phyloP scores from a whole-genome alignment of 140 eudicot genomes.

The Cichorium intybus region DNA sequence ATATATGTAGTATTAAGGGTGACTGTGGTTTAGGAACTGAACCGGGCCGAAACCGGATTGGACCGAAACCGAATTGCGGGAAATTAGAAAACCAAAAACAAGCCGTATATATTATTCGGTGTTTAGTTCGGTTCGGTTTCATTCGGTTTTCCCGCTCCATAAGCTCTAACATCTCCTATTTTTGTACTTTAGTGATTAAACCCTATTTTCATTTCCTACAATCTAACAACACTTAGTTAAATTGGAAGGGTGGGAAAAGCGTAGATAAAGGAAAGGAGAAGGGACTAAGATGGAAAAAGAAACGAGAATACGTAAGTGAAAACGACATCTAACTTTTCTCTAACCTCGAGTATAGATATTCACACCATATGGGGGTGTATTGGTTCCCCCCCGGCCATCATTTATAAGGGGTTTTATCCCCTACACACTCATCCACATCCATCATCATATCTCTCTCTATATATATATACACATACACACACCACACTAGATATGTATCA shows the following conservation, averaged over 20 bases:
- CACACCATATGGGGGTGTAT: conserved; percentile 35
- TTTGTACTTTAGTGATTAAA: too few relatives aligned
- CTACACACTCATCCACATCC: conserved; percentile 35
- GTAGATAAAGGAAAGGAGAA: conserved; percentile 3
- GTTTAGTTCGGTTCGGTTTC: too few relatives aligned
- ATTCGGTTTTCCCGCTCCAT: too few relatives aligned
- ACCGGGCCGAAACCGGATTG: too few relatives aligned
- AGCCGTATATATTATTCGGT: too few relatives aligned
- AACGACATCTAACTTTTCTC: conserved; percentile 34
- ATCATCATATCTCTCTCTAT: conserved; percentile 14
- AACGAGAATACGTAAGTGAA: conserved; percentile 30
- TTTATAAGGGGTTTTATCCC: conserved; percentile 17
- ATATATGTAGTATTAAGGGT: too few relatives aligned
- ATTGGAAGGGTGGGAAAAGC: conserved; percentile 1
- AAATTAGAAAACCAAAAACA: too few relatives aligned
- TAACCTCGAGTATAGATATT: conserved; percentile 37
- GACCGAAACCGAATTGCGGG: too few relatives aligned
- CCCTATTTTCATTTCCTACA: too few relatives aligned
- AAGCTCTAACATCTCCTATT: too few relatives aligned
- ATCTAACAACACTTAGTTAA: too few relatives aligned
- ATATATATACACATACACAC: conserved; percentile 6
- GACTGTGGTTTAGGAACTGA: too few relatives aligned
- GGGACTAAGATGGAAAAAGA: conserved; percentile 5
- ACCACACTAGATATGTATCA: conserved; percentile 6
- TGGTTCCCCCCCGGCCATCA: conserved; percentile 15